These are phyloP conservation scores for Boletus sp. DNA, from an alignment of 768 basidiomycete species.

Conservation along the genomic window DNA sequence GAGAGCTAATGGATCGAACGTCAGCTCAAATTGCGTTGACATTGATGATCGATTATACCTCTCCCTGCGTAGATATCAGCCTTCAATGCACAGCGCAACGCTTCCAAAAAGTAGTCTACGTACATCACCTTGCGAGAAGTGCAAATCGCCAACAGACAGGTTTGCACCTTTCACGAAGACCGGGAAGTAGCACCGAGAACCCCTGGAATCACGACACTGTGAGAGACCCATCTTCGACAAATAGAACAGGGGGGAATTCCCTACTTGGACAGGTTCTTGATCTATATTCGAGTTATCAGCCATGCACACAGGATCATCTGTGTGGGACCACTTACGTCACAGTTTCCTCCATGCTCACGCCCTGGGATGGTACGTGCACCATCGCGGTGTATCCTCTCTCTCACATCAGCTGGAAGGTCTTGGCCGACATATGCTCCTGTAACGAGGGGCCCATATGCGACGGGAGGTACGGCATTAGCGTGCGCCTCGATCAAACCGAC, in stretches of 20 bases:
- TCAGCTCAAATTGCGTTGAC: not conserved
- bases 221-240: not conserved
- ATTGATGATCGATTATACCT: conserved; percentile 36
- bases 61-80: conserved; percentile 42
- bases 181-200: conserved; percentile 73
- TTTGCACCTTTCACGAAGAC: conserved; percentile 77
- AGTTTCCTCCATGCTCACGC: conserved; percentile 79
- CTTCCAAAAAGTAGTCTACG: conserved; percentile 6
- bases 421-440: conserved; percentile 70
- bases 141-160: conserved; percentile 74
- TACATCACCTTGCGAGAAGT: conserved; percentile 79
- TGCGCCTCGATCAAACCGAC: conserved; percentile 57
- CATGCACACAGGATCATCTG: not conserved
- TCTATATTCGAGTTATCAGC: conserved; percentile 39
- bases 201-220: conserved; percentile 33
- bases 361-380: conserved; percentile 76
- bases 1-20: conserved; percentile 43
- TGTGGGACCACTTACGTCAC: conserved; percentile 47
- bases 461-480: conserved; percentile 53
- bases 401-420: conserved; percentile 46
- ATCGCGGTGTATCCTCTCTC: conserved; percentile 55
- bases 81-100: not conserved
- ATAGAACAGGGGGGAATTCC: not conserved
- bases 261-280: conserved; percentile 71
- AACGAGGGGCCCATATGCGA: conserved; percentile 62